phyloP scores from a whole-genome alignment of 495 filamentous ascomycete species.

The Aspergillus incahuasiensis region DNA sequence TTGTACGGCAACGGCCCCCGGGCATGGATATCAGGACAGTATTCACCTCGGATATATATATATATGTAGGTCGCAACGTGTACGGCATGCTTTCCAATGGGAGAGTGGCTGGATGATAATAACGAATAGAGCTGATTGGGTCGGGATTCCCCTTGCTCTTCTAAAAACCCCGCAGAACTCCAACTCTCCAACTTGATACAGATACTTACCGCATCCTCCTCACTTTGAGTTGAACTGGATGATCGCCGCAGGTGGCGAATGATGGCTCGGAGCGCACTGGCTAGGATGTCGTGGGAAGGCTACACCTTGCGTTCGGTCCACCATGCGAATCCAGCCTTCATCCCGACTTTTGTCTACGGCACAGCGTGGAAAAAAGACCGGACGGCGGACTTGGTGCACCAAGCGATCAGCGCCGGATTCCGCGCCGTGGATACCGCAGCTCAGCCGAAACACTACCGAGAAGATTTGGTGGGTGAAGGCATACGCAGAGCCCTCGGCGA shows the following conservation, averaged over 20 bases:
- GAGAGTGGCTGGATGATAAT: neutral
- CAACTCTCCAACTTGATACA: neutral
- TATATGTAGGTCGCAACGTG: no score
- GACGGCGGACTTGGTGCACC: constrained; percentile 62
- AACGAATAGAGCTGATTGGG: neutral
- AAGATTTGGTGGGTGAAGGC: constrained; percentile 64
- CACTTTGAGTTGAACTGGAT: neutral
- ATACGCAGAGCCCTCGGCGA: constrained; percentile 54
- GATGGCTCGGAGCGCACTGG: constrained; percentile 27
- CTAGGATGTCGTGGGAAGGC: constrained; percentile 32
- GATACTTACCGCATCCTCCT: neutral
- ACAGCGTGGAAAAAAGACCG: constrained; percentile 83
- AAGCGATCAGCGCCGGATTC: constrained; percentile 68
- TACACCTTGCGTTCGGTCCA: constrained; percentile 31
- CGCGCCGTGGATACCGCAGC: constrained; percentile 73
- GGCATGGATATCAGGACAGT: no score
- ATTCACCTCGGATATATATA: no score
- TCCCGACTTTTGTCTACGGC: constrained; percentile 68
- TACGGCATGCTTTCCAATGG: no score
- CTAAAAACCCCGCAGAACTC: neutral
- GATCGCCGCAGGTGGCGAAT: neutral
- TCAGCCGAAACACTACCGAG: constrained; percentile 74
- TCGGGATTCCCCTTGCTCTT: neutral
- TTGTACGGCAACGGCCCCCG: no score
- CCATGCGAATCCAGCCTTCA: constrained; percentile 21